Evolutionary conservation across 768 basidiomycete species (phyloP).

Genomic region (Macrolepiota dolichaula): DNA sequence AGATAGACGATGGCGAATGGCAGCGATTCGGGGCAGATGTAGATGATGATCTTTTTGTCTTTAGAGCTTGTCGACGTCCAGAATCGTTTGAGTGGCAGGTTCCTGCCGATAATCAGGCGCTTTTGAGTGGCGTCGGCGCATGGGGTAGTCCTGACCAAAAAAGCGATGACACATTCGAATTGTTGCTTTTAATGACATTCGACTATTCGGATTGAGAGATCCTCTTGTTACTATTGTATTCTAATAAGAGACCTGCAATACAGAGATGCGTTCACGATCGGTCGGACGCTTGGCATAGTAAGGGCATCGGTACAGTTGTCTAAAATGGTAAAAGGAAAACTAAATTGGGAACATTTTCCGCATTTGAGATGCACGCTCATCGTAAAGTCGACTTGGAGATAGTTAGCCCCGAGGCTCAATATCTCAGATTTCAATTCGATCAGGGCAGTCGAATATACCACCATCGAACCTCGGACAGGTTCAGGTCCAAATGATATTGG

Average conservation of each 20-base stretch:
- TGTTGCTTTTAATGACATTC: conserved; percentile 49
- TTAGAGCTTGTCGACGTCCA: conserved; percentile 53
- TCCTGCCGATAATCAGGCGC: conserved; percentile 47
- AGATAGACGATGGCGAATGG: conserved; percentile 25
- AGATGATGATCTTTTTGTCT: conserved; percentile 54
- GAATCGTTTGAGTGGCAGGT: conserved; percentile 58
- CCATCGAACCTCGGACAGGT: not conserved
- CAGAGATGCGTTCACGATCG: too few species aligned
- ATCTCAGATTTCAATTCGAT: not conserved
- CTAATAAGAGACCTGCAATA: too few species aligned
- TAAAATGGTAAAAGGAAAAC: not conserved
- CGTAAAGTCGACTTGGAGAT: not conserved
- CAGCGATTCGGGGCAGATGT: conserved; percentile 36
- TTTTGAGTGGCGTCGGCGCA: conserved; percentile 58
- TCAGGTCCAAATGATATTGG: not conserved
- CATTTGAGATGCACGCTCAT: not conserved
- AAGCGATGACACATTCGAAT: conserved; percentile 70
- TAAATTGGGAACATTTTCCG: not conserved
- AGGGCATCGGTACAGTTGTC: not conserved
- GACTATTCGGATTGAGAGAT: conserved; percentile 16
- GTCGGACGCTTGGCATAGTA: too few species aligned
- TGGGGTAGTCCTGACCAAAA: conserved; percentile 39
- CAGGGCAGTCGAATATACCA: not conserved
- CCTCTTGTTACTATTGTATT: not conserved
- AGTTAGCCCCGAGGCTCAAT: not conserved